Percentiles rank a stretch among this genome's conserved stretches.
Conservation (phyloP, 225 moss, liverwort and hornwort species). For the Straminergon stramineum region DNA sequence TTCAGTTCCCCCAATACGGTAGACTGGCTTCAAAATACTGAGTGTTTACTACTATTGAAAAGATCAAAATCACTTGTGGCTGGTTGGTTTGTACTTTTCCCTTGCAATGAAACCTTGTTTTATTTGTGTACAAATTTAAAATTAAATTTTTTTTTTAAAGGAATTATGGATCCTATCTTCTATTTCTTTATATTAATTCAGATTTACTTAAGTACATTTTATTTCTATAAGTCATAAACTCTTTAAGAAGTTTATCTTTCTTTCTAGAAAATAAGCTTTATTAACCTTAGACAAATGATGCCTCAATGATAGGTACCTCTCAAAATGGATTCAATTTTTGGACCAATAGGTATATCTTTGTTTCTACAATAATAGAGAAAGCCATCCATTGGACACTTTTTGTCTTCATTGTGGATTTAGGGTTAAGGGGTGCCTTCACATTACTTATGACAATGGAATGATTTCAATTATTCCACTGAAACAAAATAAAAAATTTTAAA, state of each 20-base stretch:
- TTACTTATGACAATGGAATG: neutral
- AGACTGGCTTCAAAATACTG: neutral
- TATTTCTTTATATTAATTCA: neutral
- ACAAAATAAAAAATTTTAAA: neutral
- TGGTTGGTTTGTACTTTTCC: no score
- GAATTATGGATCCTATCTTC: neutral
- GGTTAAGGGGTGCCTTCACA: neutral
- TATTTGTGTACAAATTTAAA: no score
- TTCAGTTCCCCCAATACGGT: neutral
- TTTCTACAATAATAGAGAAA: neutral
- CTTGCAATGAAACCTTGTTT: no score
- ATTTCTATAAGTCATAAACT: neutral
- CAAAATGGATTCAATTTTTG: neutral
- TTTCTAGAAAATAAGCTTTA: neutral
- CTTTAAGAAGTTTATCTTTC: neutral
- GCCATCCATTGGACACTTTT: neutral
- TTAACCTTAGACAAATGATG: rapidly evolving
- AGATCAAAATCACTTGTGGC: no score
- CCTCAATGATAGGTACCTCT: no score
- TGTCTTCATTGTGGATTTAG: rapidly evolving
- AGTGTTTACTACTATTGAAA: no score
- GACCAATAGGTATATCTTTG: neutral
- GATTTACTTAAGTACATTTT: neutral
- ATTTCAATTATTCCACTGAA: neutral
- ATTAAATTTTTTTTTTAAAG: neutral